phyloP scores from a whole-genome alignment of 164 flowering plant species.

The Aristolochia fimbriata region DNA sequence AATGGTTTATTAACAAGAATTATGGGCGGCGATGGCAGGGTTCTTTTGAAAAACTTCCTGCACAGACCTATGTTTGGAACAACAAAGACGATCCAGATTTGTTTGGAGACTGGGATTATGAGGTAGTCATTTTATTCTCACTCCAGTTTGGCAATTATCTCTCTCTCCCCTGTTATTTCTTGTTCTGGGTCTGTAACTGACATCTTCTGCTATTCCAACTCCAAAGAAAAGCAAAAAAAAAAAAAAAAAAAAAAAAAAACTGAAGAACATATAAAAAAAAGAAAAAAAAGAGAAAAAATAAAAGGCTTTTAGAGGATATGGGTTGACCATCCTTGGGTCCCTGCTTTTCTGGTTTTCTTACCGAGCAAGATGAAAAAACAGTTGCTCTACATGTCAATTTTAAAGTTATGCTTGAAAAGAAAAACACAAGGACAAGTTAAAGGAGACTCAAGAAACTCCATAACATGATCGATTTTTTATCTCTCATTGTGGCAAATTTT shows the following conservation, averaged over 20 bases:
- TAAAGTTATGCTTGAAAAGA: background rate
- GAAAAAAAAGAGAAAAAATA: background rate
- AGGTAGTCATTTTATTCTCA: conserved; percentile 39
- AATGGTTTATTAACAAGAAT: background rate
- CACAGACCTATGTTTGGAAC: conserved; percentile 65
- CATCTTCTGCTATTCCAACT: background rate
- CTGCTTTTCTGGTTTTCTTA: no score
- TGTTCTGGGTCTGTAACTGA: no score
- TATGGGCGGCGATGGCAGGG: conserved; percentile 37
- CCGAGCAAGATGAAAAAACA: background rate
- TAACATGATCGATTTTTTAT: background rate
- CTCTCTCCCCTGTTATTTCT: background rate
- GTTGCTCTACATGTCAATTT: background rate
- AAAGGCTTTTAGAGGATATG: no score
- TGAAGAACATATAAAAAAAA: no score
- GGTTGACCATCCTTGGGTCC: no score
- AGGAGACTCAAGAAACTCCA: no score
- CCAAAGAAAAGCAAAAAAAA: background rate
- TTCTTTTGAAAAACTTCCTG: conserved; percentile 32
- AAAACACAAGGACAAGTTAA: background rate
- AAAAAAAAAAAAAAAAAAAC: background rate
- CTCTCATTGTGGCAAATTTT: background rate
- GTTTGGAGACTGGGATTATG: conserved; percentile 81
- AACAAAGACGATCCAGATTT: conserved; percentile 57
- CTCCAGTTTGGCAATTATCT: background rate